A percentile compares a stretch with the other conserved stretches of the same genome.
Conservation (phyloP, 257 asterid genomes). For the Nicotiana knightiana region DNA sequence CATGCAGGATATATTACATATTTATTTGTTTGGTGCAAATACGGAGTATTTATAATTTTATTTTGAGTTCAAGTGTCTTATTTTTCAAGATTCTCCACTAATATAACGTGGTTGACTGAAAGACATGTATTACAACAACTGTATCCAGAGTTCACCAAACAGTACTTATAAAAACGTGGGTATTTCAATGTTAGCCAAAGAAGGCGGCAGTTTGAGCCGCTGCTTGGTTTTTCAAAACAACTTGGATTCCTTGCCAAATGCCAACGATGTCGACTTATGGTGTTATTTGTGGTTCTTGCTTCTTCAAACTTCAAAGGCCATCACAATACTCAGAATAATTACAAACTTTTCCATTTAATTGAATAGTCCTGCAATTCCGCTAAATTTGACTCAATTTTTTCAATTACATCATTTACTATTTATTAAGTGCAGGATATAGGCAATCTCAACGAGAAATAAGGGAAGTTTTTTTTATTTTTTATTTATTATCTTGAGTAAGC, state of each 20-base stretch:
- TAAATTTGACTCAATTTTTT: slow-evolving; percentile 6
- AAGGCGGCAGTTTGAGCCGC: slow-evolving; percentile 14
- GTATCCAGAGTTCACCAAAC: neutral
- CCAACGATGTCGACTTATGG: slow-evolving; percentile 1
- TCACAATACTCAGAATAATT: neutral
- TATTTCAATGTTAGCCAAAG: neutral
- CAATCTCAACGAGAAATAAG: neutral
- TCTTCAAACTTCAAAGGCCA: neutral
- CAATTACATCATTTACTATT: neutral
- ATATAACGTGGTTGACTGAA: slow-evolving; percentile 17
- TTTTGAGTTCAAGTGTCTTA: neutral
- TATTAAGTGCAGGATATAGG: neutral
- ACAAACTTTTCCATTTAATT: neutral
- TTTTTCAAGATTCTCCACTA: neutral
- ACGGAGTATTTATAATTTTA: too few relatives aligned
- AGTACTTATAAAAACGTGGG: slow-evolving; percentile 12
- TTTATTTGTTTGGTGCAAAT: too few relatives aligned
- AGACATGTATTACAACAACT: neutral
- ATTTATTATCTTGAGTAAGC: neutral
- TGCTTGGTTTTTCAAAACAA: slow-evolving; percentile 5
- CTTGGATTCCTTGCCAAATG: neutral
- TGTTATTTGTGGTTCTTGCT: neutral
- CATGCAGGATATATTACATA: too few relatives aligned
- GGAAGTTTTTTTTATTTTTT: neutral
- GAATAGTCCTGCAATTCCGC: slow-evolving; percentile 5